Evolutionary conservation across 768 basidiomycete genomes (phyloP), one percentile per base, ranked within the genome.

Genomic region (Boletellus ananas): DNA sequence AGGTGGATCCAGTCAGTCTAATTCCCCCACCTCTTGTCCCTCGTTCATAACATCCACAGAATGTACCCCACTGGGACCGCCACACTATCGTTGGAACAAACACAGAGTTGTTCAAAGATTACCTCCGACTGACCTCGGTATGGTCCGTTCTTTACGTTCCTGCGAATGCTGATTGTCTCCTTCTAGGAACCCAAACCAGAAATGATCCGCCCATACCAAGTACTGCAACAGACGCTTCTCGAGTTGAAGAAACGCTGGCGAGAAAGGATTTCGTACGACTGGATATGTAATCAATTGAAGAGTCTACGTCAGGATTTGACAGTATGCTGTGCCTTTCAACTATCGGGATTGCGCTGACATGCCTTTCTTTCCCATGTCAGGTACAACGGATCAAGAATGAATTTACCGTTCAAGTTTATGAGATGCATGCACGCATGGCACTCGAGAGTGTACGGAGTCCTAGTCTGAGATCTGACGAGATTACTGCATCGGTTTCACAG

Each of bases 341-440:
- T 8, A 12, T 34, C 12, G 20, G 5, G 34, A 20, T 27, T 17
- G 33, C 49, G 43, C 45, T 57, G 51, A 51, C 48, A 29, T 47
- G 21, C 35, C 35, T 51, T 45, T 41, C 39, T 50, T 45, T 58
- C 23, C 40, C 34, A 47, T 33, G 38, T 20, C 39, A 98, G 95
- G 95, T 99, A 20, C 96, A 99, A 73, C 86, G 96, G 29, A 96
- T 99, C 58, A 97, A 96, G 74, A 98, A 96, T 59, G 91, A 95
- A 48, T 96, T 99, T 62, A 97, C 96, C 7, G 93, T 95, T 23
- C 80, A 87, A 67, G 96, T 96, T 11, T 99, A 99, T 64, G 96
- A 99, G 67, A 96, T 95, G 34, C 96, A 99, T 71, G 96, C 92
- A 21, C 84, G 96, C 31, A 95, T 98, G 76, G 96, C 96, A 38